phyloP scores from a whole-genome alignment of 129 eudicot genomes.

The Deinandra increscens region DNA sequence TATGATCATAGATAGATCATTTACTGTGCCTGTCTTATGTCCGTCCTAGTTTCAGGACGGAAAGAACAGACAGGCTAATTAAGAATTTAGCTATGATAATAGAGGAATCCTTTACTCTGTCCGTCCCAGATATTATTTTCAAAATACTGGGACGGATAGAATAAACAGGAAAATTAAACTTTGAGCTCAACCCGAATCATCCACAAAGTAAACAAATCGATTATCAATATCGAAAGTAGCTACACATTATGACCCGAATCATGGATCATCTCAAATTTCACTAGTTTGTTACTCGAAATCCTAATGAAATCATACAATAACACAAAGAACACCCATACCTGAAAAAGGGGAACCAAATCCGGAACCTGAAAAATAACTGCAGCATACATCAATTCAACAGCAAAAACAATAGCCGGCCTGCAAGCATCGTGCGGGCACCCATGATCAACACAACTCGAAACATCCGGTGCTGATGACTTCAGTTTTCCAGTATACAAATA shows the following conservation, averaged over 20 bases:
- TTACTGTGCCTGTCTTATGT: too few species aligned
- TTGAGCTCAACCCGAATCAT: too few species aligned
- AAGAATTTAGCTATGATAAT: too few species aligned
- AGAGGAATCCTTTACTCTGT: too few species aligned
- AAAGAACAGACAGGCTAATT: too few species aligned
- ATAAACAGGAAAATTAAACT: too few species aligned
- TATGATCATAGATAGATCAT: too few species aligned
- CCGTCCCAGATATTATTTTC: too few species aligned
- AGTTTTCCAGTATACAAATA: conserved; percentile 77
- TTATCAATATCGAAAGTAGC: background rate
- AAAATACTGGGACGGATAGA: too few species aligned
- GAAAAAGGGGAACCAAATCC: conserved; percentile 55
- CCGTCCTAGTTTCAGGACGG: too few species aligned
- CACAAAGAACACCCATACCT: conserved; percentile 41
- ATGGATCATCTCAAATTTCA: background rate
- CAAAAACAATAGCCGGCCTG: conserved; percentile 66
- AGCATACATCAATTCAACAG: conserved; percentile 76
- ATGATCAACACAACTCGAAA: conserved; percentile 63
- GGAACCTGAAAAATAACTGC: conserved; percentile 60
- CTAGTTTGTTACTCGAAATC: background rate
- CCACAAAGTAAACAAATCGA: too few species aligned
- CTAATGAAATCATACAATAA: conserved; percentile 4
- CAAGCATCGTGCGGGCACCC: conserved; percentile 72
- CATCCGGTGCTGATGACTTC: conserved; percentile 66
- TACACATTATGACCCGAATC: too few species aligned